Base-by-base conservation (phyloP, 352 stramenopile species). In the Phytophthora chlamydospora region DNA sequence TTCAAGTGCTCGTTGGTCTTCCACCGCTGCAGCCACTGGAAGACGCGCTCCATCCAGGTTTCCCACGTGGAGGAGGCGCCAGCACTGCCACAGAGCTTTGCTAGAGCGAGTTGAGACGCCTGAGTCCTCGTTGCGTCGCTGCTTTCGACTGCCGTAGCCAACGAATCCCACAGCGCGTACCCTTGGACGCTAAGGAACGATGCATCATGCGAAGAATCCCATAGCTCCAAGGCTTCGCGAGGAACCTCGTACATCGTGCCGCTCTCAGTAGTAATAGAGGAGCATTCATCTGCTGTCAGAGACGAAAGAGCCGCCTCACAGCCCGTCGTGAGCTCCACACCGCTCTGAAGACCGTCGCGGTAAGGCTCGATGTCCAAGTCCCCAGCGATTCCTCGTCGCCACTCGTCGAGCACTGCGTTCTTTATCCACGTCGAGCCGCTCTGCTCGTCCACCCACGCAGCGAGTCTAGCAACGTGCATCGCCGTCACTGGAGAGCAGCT, bases 361-460 rank as follows among this genome's bases (percentile, higher is more conserved):
- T 93, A 93, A 0, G 80, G 84, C 39, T 93, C 84, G 7, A 91
- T 71, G 49, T 93, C 80, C 11, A 89, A 38, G 1, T 49, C 33
- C 8, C 66, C 49, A 1, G 71, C 67, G 11, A 35, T 16, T 12
- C 84, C 84, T 33, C 82, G 80, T 44, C 81, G 76, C 84, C 84
- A 93, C 38, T 88, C 73, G 68, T 91, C 77, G 4, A 88, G 32
- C 7, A 93, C n/a, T 0, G 70, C 50, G 21, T 76, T 78, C 9
- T 55, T 38, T 4, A 90, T 47, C 75, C 83, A 91, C 0, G 54
- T 13, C 0, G 60, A 69, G 0, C 24, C 39, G 29, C 19, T 58
- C 21, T 62, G 57, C 6, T 41, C 48, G 3, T 48, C 51, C 11
- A 90, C 62, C 69, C 82, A 91, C 12, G 44, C 29, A 7, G 73